Evolutionary conservation across 768 basidiomycete species (phyloP).

Genomic region (Leccinum fibrillosum): DNA sequence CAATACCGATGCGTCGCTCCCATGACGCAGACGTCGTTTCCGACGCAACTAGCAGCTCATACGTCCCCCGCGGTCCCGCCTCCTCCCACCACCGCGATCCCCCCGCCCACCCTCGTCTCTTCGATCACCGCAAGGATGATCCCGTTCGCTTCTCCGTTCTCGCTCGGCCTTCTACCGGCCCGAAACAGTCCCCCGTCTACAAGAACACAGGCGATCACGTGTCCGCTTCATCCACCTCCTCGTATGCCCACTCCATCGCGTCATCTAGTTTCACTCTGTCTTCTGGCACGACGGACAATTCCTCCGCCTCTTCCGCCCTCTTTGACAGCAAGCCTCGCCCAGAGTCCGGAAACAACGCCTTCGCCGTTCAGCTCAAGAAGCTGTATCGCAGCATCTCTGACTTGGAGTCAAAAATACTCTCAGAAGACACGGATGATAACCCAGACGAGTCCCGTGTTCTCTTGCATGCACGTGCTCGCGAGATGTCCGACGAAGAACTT

Average conservation of each 20-base stretch:
- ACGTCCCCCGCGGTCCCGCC: constrained; percentile 32
- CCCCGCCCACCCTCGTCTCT: constrained; percentile 54
- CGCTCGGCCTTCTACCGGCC: constrained; percentile 42
- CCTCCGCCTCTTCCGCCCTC: constrained; percentile 67
- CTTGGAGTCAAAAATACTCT: constrained; percentile 72
- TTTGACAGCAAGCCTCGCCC: constrained; percentile 57
- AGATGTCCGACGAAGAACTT: constrained; percentile 47
- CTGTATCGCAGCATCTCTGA: constrained; percentile 80
- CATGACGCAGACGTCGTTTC: constrained; percentile 66
- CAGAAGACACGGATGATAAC: constrained; percentile 57
- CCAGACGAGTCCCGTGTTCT: constrained; percentile 38
- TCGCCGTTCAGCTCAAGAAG: constrained; percentile 72
- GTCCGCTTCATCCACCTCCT: constrained; percentile 73
- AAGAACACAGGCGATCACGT: constrained; percentile 68
- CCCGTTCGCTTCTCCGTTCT: constrained; percentile 79
- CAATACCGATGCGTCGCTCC: constrained; percentile 56
- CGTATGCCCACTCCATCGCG: constrained; percentile 63
- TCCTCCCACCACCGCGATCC: constrained; percentile 35
- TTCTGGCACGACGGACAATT: constrained; percentile 69
- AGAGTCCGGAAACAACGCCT: constrained; percentile 60
- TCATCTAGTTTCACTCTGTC: constrained; percentile 75
- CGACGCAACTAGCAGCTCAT: constrained; percentile 53
- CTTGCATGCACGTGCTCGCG: constrained; percentile 32
- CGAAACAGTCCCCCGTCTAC: constrained; percentile 48
- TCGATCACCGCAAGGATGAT: constrained; percentile 89